phyloP scores from a whole-genome alignment of 1,139 yeast species.

The Neolecta irregularis region DNA sequence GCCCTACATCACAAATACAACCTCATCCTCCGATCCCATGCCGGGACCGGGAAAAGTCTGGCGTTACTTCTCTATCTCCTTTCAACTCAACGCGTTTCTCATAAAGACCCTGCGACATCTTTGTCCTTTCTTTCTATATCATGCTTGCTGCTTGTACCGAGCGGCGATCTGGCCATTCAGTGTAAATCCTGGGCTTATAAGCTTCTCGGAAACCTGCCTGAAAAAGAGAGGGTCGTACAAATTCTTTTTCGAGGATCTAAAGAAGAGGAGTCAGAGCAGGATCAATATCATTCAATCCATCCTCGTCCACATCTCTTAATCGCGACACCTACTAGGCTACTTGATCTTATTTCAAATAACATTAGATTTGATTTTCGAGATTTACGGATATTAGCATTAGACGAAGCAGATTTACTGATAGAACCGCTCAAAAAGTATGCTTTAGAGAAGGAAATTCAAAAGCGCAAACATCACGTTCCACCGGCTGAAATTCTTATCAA shows the following conservation, averaged over 20 bases:
- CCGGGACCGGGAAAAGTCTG: conserved; percentile 4
- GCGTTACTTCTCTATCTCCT: conserved; percentile 1
- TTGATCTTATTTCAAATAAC: conserved; percentile 1
- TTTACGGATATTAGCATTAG: conserved; percentile 1
- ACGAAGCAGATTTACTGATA: conserved; percentile 3
- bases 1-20: conserved; percentile 1
- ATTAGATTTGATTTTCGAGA: conserved; percentile 2
- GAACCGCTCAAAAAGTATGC: not conserved
- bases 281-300: no score
- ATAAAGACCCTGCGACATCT: not conserved
- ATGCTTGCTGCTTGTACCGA: conserved; percentile 2
- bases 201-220: conserved; percentile 1
- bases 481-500: conserved; percentile 1
- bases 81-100: not conserved
- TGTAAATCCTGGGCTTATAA: conserved; percentile 2
- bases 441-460: not conserved
- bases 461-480: conserved; percentile 1
- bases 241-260: not conserved
- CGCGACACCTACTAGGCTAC: conserved; percentile 2
- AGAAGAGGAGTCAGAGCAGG: conserved; percentile 1
- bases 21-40: conserved; percentile 1
- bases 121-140: not conserved
- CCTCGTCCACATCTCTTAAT: conserved; percentile 4
- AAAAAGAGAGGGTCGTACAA: conserved; percentile 1
- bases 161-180: conserved; percentile 1